Evolutionary conservation across 352 stramenopile species (phyloP), one percentile per base, ranked within the genome.

Genomic region (Phytophthora sojae): DNA sequence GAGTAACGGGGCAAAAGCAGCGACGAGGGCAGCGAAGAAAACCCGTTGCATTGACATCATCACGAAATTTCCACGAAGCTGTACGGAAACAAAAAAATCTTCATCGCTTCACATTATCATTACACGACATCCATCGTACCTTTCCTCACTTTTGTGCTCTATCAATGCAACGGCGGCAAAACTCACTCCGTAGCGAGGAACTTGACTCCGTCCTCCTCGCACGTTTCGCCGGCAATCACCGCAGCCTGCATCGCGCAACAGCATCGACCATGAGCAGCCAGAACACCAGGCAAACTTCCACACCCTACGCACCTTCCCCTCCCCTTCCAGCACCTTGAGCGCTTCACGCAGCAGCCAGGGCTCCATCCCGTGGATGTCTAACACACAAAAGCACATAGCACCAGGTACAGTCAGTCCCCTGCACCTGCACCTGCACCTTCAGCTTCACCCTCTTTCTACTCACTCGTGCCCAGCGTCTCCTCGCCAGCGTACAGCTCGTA

Each of bases 401-500:
- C 26, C 32, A 39, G 8, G 1, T 12, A 12, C 8, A 21, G 35
- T 42, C 12, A 42, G 12, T 42, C 12, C 11, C 35, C 11, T 15
- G 11, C 35, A 15, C 30, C 6, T 11, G 14, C 37, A 21, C 17
- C 4, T 9, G 9, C 12, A 3, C 45, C 54, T 15, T 73, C 23
- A 68, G 57, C 37, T 23, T 4, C 12, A 5, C 21, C 29, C 19
- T 30, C 6, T 3, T 25, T 19, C 12, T 37, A 81, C 83, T 50
- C 67, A 96, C 88, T 91, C 21, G 86, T 87, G 58, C 85, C 87
- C 5, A 93, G 64, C 7, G 89, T 96, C 57, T 96, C 87, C 60
- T 94, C 89, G 45, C 89, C 89, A 9, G 89, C 86, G 64, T 96
- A 94, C 53, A 96, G 72, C 66, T 96, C 89, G 68, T 94, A 96